These are phyloP conservation scores for Erigeron canadensis DNA, from an alignment of 129 eudicot species.

Conservation along the genomic window DNA sequence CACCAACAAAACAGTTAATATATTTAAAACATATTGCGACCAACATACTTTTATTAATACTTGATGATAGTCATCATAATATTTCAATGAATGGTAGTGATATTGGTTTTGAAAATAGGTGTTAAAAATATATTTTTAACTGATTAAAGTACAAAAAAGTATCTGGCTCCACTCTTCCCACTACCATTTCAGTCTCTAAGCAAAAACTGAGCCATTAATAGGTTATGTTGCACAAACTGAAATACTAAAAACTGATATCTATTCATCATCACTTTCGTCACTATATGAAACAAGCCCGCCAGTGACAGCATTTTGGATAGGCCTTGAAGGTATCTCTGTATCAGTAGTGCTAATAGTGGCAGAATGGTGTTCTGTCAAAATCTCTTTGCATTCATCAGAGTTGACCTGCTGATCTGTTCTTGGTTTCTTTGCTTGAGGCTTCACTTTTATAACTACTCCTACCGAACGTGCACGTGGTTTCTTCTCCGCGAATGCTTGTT, in stretches of 20 bases:
- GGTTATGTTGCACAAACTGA: neutral
- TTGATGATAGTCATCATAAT: neutral
- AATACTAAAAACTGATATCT: slow-evolving; percentile 5
- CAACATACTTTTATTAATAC: neutral
- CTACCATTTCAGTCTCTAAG: neutral
- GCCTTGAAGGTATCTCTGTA: neutral
- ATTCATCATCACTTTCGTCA: slow-evolving; percentile 76
- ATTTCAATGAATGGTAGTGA: neutral
- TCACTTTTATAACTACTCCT: slow-evolving; percentile 69
- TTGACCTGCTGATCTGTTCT: slow-evolving; percentile 31
- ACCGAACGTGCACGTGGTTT: slow-evolving; percentile 42
- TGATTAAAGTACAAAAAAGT: neutral
- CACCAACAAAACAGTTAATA: neutral
- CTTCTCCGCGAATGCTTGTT: slow-evolving; percentile 43
- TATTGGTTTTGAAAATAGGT: neutral
- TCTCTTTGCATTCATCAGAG: slow-evolving; percentile 26
- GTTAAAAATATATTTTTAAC: neutral
- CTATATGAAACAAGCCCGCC: slow-evolving; percentile 78
- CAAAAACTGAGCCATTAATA: neutral
- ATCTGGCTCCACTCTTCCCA: neutral
- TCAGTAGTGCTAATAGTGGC: neutral
- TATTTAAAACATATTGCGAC: too few species aligned
- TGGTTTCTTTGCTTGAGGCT: slow-evolving; percentile 75
- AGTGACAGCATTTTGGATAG: slow-evolving; percentile 17
- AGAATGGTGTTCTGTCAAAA: neutral